A percentile compares a stretch with the other conserved stretches of the same genome.
phyloP scores from a whole-genome alignment of 1,139 yeast species.

The Yamadazyma buinensis region DNA sequence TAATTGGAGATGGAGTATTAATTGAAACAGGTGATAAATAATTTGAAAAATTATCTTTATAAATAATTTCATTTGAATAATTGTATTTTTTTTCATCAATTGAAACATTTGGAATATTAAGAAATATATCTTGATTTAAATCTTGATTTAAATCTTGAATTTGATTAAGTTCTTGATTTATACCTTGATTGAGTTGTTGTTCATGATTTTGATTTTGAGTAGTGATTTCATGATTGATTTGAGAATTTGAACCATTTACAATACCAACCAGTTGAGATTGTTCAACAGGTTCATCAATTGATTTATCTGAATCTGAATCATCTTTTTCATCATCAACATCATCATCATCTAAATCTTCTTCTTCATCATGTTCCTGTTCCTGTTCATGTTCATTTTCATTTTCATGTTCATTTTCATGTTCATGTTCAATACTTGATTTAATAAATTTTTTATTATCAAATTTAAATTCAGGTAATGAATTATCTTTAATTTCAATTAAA shows the following conservation, averaged over 20 bases:
- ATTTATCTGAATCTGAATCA: neutral
- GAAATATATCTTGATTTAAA: neutral
- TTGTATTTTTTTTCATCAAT: neutral
- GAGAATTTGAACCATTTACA: too few species aligned
- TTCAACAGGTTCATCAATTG: too few species aligned
- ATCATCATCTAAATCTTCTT: neutral
- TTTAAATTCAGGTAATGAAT: constrained; percentile 10
- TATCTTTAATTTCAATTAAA: constrained; percentile 4
- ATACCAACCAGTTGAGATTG: too few species aligned
- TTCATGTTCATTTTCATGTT: constrained; percentile 1
- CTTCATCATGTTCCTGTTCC: neutral
- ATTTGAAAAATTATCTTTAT: constrained; percentile 11
- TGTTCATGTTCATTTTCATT: neutral
- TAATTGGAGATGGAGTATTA: constrained; percentile 43
- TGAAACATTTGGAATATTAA: neutral
- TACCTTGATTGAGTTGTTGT: too few species aligned
- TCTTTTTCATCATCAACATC: constrained; percentile 1
- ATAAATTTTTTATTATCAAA: constrained; percentile 8
- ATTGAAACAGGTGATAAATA: constrained; percentile 46
- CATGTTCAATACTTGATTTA: constrained; percentile 1
- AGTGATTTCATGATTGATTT: too few species aligned
- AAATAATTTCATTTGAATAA: constrained; percentile 1
- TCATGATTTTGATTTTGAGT: too few species aligned
- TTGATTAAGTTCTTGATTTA: neutral
- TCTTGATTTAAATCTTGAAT: neutral